These are phyloP conservation scores for Mikania micrantha DNA, from an alignment of 129 eudicot species.

Conservation along the genomic window DNA sequence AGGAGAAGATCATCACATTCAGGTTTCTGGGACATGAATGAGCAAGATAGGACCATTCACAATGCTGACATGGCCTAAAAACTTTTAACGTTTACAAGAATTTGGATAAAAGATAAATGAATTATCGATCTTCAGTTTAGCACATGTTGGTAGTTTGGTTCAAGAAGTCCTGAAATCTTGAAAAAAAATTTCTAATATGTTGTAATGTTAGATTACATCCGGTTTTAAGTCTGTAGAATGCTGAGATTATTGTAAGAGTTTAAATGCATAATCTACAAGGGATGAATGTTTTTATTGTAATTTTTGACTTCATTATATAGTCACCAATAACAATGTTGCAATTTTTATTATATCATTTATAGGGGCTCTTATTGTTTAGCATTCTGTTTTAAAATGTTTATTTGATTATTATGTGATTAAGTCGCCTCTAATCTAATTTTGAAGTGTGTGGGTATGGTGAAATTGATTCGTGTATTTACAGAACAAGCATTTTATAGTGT, in stretches of 20 bases:
- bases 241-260: conserved; percentile 16
- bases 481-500: too few species aligned
- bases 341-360: too few species aligned
- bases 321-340: neutral
- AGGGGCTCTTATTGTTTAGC: too few species aligned
- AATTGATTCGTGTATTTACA: too few species aligned
- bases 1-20: conserved; percentile 46
- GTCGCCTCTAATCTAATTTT: too few species aligned
- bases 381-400: too few species aligned
- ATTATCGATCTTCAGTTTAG: neutral
- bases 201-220: conserved; percentile 25
- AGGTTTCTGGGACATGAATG: conserved; percentile 48
- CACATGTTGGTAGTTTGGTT: conserved; percentile 4
- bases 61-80: conserved; percentile 29
- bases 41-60: conserved; percentile 36
- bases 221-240: conserved; percentile 16
- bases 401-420: too few species aligned
- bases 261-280: conserved; percentile 14
- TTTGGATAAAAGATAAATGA: neutral
- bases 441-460: too few species aligned
- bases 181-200: conserved; percentile 12
- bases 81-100: neutral
- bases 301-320: neutral
- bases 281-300: conserved; percentile 15
- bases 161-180: neutral